phyloP scores from a whole-genome alignment of 352 stramenopile species.

The Blastocystis sp. region DNA sequence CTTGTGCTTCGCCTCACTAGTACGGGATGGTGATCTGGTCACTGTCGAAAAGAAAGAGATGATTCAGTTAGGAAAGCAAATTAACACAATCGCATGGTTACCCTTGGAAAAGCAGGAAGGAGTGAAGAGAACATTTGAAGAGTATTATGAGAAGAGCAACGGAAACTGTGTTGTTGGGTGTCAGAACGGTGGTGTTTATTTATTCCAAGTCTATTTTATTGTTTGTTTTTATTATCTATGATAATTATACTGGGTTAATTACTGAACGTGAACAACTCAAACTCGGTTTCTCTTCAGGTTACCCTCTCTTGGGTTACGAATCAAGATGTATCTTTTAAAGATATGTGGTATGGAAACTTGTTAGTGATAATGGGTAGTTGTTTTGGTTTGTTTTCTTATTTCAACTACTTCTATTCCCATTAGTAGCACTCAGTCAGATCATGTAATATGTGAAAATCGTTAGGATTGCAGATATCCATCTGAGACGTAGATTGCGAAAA shows the following conservation, averaged over 20 bases:
- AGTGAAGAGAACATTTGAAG: neutral
- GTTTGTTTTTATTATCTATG: neutral
- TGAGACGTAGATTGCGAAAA: no score
- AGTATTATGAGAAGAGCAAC: neutral
- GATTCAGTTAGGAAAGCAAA: neutral
- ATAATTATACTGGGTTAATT: neutral
- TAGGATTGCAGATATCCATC: no score
- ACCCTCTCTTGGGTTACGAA: no score
- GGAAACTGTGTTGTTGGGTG: conserved; percentile 25
- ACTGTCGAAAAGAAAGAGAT: neutral
- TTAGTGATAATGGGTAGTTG: neutral
- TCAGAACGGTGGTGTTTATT: conserved; percentile 28
- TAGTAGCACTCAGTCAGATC: neutral
- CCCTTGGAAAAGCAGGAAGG: neutral
- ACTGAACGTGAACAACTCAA: no score
- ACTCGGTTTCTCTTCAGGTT: no score
- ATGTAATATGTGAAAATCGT: no score
- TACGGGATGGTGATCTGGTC: neutral
- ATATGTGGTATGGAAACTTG: no score
- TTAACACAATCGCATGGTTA: neutral
- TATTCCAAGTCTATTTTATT: neutral
- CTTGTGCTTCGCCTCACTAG: neutral
- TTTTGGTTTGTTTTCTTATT: neutral
- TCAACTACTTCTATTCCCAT: neutral
- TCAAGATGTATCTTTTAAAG: no score